These are phyloP conservation scores for Pleurotus tuber-regium DNA, from an alignment of 768 basidiomycete genomes.

Conservation along the genomic window DNA sequence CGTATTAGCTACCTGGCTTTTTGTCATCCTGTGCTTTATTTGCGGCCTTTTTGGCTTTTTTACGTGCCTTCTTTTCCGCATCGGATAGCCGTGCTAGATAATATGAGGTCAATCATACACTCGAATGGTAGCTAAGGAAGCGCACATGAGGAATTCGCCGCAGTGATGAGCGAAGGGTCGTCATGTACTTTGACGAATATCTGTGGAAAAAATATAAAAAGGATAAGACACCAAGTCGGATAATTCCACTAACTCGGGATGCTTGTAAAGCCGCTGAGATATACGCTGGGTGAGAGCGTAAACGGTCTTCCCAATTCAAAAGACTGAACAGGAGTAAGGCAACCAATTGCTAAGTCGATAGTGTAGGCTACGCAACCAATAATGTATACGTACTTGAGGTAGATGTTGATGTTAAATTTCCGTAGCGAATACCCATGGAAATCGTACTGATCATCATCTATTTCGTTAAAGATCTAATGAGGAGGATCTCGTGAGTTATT, in stretches of 20 bases:
- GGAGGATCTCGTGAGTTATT: background rate
- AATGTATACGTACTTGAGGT: conserved; percentile 57
- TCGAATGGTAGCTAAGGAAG: conserved; percentile 1
- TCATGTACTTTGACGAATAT: conserved; percentile 76
- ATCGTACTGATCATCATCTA: conserved; percentile 96
- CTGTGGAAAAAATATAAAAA: conserved; percentile 31
- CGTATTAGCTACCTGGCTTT: conserved; percentile 59
- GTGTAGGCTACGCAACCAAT: conserved; percentile 2
- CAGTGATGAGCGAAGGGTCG: conserved; percentile 58
- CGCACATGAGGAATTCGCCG: conserved; percentile 36
- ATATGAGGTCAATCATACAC: background rate
- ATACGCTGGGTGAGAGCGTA: conserved; percentile 78
- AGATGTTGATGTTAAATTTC: conserved; percentile 84
- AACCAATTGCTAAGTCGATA: background rate
- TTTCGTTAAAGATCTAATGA: conserved; percentile 66
- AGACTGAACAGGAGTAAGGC: conserved; percentile 43
- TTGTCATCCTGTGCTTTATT: conserved; percentile 62
- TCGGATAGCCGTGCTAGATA: conserved; percentile 44
- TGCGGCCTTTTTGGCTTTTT: conserved; percentile 83
- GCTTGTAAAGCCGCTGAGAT: conserved; percentile 70
- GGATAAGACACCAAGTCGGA: background rate
- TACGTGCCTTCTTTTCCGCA: conserved; percentile 78
- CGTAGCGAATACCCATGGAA: conserved; percentile 95
- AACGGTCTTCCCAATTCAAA: conserved; percentile 75
- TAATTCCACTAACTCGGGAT: conserved; percentile 48